A percentile compares a stretch with the other conserved stretches of the same genome.
phyloP scores from a whole-genome alignment of 2,329 filamentous ascomycete genomes.

The Verticillium klebahnii region DNA sequence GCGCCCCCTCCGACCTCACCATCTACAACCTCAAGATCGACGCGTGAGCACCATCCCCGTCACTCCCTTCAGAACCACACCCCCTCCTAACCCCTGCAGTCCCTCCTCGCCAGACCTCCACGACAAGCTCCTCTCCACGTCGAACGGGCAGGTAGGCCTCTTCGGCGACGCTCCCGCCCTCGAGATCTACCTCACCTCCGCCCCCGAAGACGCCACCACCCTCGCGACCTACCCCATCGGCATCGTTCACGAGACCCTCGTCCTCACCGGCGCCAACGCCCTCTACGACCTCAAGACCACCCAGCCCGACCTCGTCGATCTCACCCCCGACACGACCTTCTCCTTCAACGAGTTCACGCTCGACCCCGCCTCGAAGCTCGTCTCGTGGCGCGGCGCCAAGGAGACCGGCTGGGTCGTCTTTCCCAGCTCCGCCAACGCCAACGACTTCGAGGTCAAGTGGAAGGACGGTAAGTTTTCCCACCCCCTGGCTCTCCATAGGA shows the following conservation, averaged over 20 bases:
- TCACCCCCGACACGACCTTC: not conserved
- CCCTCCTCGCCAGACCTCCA: not conserved
- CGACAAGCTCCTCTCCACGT: conserved; percentile 2
- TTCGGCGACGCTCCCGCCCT: not conserved
- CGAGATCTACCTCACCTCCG: not conserved
- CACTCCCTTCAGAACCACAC: not conserved
- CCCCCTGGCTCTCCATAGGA: no score
- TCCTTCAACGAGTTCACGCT: conserved; percentile 1
- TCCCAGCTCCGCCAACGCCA: not conserved
- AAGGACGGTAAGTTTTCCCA: not conserved
- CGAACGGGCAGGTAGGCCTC: not conserved
- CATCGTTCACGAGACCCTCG: conserved; percentile 1
- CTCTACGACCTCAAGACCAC: conserved; percentile 1
- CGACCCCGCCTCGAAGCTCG: not conserved
- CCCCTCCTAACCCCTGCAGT: not conserved
- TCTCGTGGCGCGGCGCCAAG: not conserved
- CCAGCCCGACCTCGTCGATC: not conserved
- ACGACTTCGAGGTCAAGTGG: not conserved
- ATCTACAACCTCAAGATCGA: not conserved
- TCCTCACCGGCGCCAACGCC: not conserved
- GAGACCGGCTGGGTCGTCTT: conserved; percentile 1
- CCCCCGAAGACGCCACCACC: not conserved
- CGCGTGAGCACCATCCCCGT: not conserved
- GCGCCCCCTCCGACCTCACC: not conserved
- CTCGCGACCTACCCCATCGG: not conserved